Conservation (phyloP, 306 rosid species). For the Cicer judaicum region DNA sequence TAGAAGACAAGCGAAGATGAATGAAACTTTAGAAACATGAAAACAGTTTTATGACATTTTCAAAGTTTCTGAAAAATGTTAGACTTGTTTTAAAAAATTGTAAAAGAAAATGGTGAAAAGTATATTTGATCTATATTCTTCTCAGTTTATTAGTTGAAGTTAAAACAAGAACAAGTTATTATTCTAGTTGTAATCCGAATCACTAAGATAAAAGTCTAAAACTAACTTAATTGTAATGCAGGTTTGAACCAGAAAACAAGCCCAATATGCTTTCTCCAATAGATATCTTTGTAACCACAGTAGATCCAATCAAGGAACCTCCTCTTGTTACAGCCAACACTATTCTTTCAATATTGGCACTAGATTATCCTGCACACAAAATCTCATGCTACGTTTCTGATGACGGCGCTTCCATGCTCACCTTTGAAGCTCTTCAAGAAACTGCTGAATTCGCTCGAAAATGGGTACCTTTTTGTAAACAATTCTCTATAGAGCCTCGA, state of each 20-base stretch:
- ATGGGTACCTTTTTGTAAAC: conserved; percentile 96
- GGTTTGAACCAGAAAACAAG: conserved; percentile 90
- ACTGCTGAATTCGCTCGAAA: conserved; percentile 89
- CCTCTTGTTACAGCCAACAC: conserved; percentile 93
- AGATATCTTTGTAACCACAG: conserved; percentile 86
- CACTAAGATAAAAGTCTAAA: too few species aligned
- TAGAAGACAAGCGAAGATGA: too few species aligned
- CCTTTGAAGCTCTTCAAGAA: conserved; percentile 92
- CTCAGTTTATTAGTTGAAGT: too few species aligned
- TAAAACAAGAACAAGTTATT: background rate
- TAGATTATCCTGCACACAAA: conserved; percentile 90
- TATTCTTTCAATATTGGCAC: conserved; percentile 83
- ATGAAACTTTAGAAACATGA: too few species aligned
- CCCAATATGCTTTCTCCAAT: conserved; percentile 81
- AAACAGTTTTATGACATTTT: too few species aligned
- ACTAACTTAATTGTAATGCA: conserved; percentile 41
- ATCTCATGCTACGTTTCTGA: conserved; percentile 94
- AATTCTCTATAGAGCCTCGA: conserved; percentile 78
- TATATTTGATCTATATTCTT: too few species aligned
- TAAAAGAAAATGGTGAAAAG: too few species aligned
- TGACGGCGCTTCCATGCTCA: conserved; percentile 96
- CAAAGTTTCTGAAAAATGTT: too few species aligned
- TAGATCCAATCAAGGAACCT: conserved; percentile 94
- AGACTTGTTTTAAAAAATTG: too few species aligned
- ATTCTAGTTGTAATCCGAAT: background rate